These are phyloP conservation scores for Beverwykella pulmonaria DNA, from an alignment of 495 filamentous ascomycete species.

Conservation along the genomic window DNA sequence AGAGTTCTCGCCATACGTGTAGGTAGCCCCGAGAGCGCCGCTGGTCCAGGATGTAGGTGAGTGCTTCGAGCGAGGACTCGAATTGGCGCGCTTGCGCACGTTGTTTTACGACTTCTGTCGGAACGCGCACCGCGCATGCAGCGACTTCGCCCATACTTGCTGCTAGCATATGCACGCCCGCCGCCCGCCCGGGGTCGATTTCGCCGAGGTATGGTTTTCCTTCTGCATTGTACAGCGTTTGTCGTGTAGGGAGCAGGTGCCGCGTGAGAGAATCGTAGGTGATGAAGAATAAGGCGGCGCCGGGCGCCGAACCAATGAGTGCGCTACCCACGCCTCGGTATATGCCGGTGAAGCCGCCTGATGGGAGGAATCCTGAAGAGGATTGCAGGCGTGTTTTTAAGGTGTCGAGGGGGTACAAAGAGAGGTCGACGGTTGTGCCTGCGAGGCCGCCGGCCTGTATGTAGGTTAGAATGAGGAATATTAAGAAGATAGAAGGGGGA, in stretches of 20 bases:
- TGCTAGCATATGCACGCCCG: slow-evolving; percentile 76
- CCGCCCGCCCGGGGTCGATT: not conserved
- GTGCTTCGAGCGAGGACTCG: slow-evolving; percentile 60
- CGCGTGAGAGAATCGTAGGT: slow-evolving; percentile 85
- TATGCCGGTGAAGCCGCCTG: slow-evolving; percentile 73
- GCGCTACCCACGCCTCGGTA: slow-evolving; percentile 71
- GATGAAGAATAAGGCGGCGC: slow-evolving; percentile 97
- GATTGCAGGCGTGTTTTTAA: slow-evolving; percentile 78
- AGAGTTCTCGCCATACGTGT: slow-evolving; percentile 78
- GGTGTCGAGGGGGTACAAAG: slow-evolving; percentile 51
- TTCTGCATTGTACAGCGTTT: slow-evolving; percentile 19
- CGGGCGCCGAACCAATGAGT: slow-evolving; percentile 88
- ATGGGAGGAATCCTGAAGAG: slow-evolving; percentile 71
- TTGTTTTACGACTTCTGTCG: slow-evolving; percentile 97
- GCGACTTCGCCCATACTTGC: slow-evolving; percentile 87
- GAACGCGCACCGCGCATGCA: slow-evolving; percentile 88
- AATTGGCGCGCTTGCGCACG: slow-evolving; percentile 83
- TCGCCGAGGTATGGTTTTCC: slow-evolving; percentile 29
- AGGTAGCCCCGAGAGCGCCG: slow-evolving; percentile 47
- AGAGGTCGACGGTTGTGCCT: slow-evolving; percentile 50
- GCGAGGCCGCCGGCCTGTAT: slow-evolving; percentile 50
- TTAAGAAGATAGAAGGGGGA: too few species aligned
- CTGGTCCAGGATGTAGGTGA: slow-evolving; percentile 69
- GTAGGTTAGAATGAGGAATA: too few species aligned
- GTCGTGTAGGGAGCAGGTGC: slow-evolving; percentile 1